These are phyloP conservation scores for Colletotrichum noveboracense DNA, from an alignment of 2,329 filamentous ascomycete species.

Conservation along the genomic window DNA sequence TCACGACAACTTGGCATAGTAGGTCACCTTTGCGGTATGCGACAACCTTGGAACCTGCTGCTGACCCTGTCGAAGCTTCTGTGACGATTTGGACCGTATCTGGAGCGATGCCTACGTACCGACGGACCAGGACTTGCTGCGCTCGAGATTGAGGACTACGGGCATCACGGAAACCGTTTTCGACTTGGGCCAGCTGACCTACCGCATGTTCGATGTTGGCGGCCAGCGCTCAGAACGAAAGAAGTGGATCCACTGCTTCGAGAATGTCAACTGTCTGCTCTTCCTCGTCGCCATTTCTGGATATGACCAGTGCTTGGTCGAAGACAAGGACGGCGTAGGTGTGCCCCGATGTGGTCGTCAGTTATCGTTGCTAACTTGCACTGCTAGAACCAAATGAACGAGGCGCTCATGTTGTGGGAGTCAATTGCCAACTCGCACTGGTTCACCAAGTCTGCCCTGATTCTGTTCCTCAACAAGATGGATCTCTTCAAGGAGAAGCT, in stretches of 20 bases:
- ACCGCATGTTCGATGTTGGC: constrained; percentile 96
- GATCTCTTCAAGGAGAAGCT: constrained; percentile 84
- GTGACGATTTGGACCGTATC: constrained; percentile 76
- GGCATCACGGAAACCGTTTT: constrained; percentile 97
- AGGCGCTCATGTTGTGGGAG: constrained; percentile 86
- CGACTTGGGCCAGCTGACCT: constrained; percentile 88
- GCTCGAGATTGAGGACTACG: constrained; percentile 88
- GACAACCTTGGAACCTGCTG: neutral
- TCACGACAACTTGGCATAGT: constrained; percentile 96
- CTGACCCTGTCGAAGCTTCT: constrained; percentile 68
- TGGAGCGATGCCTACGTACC: constrained; percentile 83
- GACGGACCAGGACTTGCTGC: constrained; percentile 91
- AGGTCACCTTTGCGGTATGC: constrained; percentile 38
- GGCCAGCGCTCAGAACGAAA: constrained; percentile 92
- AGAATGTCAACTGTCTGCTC: constrained; percentile 89
- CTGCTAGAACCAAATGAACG: constrained; percentile 85
- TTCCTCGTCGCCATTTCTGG: constrained; percentile 96
- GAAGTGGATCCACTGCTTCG: constrained; percentile 98
- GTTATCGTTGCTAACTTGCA: constrained; percentile 22
- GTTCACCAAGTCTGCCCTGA: constrained; percentile 83
- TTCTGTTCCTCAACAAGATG: constrained; percentile 88
- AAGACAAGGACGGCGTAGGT: constrained; percentile 93
- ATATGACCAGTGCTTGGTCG: constrained; percentile 94
- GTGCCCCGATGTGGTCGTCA: neutral
- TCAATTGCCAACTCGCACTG: constrained; percentile 86